phyloP scores from a whole-genome alignment of 2,329 filamentous ascomycete genomes.

The Neoascochyta sp. region DNA sequence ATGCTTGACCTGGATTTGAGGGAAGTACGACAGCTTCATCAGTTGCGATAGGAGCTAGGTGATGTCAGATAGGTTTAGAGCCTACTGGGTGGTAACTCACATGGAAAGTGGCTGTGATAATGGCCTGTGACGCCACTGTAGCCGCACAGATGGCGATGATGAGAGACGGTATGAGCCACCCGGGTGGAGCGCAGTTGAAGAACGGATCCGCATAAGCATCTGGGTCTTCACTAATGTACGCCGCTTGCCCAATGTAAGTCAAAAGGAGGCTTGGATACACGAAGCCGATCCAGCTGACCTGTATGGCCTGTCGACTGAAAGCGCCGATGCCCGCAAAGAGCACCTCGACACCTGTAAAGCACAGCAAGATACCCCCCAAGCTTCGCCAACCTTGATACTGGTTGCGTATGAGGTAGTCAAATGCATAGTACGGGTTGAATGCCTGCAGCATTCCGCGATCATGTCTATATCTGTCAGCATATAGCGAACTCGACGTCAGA shows the following conservation, averaged over 20 bases:
- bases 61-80: constrained; percentile 14
- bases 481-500: too few species aligned
- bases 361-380: constrained; percentile 66
- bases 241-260: constrained; percentile 70
- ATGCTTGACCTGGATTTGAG: constrained; percentile 69
- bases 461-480: constrained; percentile 30
- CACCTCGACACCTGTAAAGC: constrained; percentile 72
- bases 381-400: constrained; percentile 59
- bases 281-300: constrained; percentile 69
- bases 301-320: constrained; percentile 66
- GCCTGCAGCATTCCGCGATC: constrained; percentile 53
- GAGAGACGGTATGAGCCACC: constrained; percentile 65
- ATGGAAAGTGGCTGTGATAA: constrained; percentile 74
- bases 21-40: constrained; percentile 71
- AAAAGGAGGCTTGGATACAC: constrained; percentile 65
- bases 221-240: constrained; percentile 60
- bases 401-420: constrained; percentile 58
- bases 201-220: constrained; percentile 69
- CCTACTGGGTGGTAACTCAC: constrained; percentile 26
- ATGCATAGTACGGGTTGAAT: constrained; percentile 56
- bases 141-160: constrained; percentile 67
- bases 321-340: constrained; percentile 76
- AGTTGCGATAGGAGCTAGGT: constrained; percentile 60
- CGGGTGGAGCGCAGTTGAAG: constrained; percentile 65
- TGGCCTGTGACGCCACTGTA: constrained; percentile 73